Evolutionary conservation across 2,329 filamentous ascomycete species (phyloP), one percentile per base, ranked within the genome.

Genomic region (Ilyonectria sp.): DNA sequence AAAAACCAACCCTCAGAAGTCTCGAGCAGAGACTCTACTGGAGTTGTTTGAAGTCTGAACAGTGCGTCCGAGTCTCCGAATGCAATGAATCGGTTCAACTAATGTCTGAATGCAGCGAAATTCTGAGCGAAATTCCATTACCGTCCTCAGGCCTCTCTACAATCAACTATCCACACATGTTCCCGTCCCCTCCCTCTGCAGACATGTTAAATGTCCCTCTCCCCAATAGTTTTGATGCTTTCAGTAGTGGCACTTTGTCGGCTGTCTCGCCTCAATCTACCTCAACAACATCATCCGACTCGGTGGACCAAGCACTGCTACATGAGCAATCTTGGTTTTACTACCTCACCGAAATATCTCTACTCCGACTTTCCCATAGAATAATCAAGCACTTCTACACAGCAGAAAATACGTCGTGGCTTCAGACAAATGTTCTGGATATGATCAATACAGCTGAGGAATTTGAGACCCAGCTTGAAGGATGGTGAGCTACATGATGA

Each of bases 301-400:
- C 54, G 2, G 19, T 52, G 26, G 54, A 58, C 8, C 54, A 53
- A 15, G 15, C 52, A 11, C 37, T 50, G 1, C 54, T 66, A 1
- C 54, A 70, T 11, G 69, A 71, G 35, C 69, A 70, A 15, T 67
- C 69, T 1, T 71, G 70, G 70, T 70, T 68, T 33, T 65, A 68
- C 61, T 71, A 71, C 43, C 55, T 70, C 17, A 65, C 65, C 11
- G 70, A 71, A 37, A 60, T 71, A 13, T 55, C 63, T 2, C 37
- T 70, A 3, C 59, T 63, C 1, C 54, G 70, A 9, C 63, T 71
- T 1, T 61, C 60, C 9, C 46, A 64, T 13, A 63, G 68, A 2
- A 60, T 71, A 2, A 40, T 54, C 4, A 61, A 67, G 7, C 26
- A 60, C 2, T 66, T 71, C 10, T 71, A 71, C 50, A 35, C 56